These are phyloP conservation scores for Aspergillus clavatus DNA, from an alignment of 2,329 filamentous ascomycete species.

Conservation along the genomic window DNA sequence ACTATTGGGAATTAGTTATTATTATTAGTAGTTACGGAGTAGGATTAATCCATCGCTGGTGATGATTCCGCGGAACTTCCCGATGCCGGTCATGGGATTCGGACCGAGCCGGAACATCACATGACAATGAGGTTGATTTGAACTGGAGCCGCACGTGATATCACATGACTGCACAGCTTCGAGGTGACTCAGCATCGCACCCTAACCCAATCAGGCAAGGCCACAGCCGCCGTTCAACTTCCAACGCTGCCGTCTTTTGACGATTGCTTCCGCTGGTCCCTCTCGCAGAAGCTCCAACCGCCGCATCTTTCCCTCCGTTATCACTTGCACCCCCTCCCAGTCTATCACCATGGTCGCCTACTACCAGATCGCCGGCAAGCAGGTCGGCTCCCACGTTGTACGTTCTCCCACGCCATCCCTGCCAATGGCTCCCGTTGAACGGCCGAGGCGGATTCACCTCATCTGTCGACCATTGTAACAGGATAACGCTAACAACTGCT, in stretches of 20 bases:
- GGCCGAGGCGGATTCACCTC: not conserved
- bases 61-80: constrained; percentile 3
- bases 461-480: not conserved
- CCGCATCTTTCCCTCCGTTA: constrained; percentile 17
- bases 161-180: not conserved
- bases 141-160: not conserved
- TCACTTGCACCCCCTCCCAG: constrained; percentile 15
- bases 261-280: constrained; percentile 18
- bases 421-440: not conserved
- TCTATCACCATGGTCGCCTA: constrained; percentile 47
- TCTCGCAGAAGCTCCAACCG: constrained; percentile 24
- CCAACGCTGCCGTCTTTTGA: constrained; percentile 10
- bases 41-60: too few relatives aligned
- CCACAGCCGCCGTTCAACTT: constrained; percentile 13
- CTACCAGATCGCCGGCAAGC: constrained; percentile 49
- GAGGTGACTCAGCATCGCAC: constrained; percentile 5
- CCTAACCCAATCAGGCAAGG: constrained; percentile 9
- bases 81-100: constrained; percentile 15
- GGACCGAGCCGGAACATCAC: constrained; percentile 20
- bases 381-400: constrained; percentile 51
- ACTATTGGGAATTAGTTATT: too few relatives aligned
- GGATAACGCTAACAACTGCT: constrained; percentile 9
- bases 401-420: constrained; percentile 23
- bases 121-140: too few relatives aligned
- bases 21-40: too few relatives aligned